phyloP scores from a whole-genome alignment of 169 alveolate species.

The Cystoisospora suis region DNA sequence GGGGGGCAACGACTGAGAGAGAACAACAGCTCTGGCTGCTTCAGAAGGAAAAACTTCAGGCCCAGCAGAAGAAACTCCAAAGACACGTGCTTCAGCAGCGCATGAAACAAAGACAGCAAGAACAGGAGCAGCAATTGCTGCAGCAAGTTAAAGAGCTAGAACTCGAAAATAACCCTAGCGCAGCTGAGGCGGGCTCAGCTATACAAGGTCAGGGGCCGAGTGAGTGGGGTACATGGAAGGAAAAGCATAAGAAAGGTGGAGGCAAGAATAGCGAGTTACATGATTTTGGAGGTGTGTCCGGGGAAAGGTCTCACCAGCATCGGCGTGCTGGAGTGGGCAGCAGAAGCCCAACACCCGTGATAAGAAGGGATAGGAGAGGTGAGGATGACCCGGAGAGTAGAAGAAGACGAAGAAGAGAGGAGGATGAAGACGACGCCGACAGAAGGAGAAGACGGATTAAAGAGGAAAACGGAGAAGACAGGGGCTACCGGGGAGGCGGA shows the following conservation, averaged over 20 bases:
- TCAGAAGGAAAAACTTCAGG: neutral
- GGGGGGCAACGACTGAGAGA: neutral
- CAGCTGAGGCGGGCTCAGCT: neutral
- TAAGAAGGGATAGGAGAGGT: neutral
- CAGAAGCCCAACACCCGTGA: conserved; percentile 16
- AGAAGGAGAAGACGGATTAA: neutral
- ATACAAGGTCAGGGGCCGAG: neutral
- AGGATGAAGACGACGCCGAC: conserved; percentile 31
- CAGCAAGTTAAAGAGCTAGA: conserved; percentile 28
- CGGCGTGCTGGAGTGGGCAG: neutral
- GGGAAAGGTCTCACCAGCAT: neutral
- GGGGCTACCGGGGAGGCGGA: neutral
- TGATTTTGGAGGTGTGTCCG: neutral
- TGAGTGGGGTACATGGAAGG: neutral
- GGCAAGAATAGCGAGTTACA: neutral
- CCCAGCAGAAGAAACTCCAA: conserved; percentile 36
- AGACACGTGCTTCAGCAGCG: conserved; percentile 44
- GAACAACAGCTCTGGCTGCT: conserved; percentile 41
- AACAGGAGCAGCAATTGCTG: neutral
- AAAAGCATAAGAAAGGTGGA: neutral
- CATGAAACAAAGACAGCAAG: conserved; percentile 32
- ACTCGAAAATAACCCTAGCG: neutral
- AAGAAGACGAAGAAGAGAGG: neutral
- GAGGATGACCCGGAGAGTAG: conserved; percentile 36
- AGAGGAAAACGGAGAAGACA: neutral